Percentiles rank a stretch among this genome's conserved stretches.
Conservation (phyloP, 1,284 basidiomycete genomes). For the Puccinia coronata region DNA sequence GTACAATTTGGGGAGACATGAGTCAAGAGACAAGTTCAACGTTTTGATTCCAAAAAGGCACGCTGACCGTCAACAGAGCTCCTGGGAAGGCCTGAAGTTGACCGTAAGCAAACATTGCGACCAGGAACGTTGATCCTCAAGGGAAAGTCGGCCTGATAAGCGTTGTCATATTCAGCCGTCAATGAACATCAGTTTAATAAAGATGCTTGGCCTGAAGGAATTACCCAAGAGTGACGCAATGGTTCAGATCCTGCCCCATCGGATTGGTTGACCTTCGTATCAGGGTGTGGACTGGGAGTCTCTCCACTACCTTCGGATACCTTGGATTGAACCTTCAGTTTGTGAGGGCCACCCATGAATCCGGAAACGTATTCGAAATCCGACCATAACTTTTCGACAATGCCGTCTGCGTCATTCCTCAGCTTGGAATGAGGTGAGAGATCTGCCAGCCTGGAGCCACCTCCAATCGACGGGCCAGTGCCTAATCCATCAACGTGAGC, state of each 20-base stretch:
- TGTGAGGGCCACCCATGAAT: conserved; percentile 32
- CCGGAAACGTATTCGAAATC: conserved; percentile 66
- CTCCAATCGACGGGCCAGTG: conserved; percentile 26
- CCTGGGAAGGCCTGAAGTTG: conserved; percentile 9
- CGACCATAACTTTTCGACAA: conserved; percentile 74
- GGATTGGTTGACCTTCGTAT: conserved; percentile 12
- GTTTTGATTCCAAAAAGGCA: background rate
- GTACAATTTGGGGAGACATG: background rate
- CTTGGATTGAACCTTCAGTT: conserved; percentile 13
- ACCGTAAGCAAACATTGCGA: conserved; percentile 8
- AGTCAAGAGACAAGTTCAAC: conserved; percentile 35
- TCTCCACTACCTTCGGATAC: conserved; percentile 2
- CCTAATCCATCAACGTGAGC: conserved; percentile 15
- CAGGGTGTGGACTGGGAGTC: background rate
- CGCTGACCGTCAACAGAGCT: conserved; percentile 18
- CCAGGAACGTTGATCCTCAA: conserved; percentile 41
- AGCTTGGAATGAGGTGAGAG: conserved; percentile 61
- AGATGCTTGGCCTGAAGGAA: background rate
- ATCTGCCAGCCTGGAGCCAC: conserved; percentile 14
- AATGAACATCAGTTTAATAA: background rate
- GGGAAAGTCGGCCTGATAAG: conserved; percentile 39
- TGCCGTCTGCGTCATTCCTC: conserved; percentile 74
- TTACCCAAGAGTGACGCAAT: conserved; percentile 29
- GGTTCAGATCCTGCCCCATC: conserved; percentile 8
- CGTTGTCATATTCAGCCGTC: background rate